A percentile compares a stretch with the other conserved stretches of the same genome.
Conservation (phyloP, 2,329 filamentous ascomycete genomes). For the Boeremia lycopersici region DNA sequence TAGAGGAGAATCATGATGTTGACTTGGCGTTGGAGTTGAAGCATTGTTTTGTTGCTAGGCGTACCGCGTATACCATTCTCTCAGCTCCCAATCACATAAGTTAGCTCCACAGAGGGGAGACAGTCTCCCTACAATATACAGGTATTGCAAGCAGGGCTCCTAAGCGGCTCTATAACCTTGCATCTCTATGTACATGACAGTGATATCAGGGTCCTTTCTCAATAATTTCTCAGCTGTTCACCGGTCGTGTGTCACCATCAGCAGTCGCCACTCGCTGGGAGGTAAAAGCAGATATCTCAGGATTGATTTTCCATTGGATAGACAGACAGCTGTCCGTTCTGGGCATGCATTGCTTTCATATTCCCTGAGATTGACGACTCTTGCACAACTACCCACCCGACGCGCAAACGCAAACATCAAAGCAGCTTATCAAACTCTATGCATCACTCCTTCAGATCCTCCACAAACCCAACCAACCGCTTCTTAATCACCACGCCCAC, state of each 20-base stretch:
- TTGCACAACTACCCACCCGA: too few species aligned
- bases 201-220: slow-evolving; percentile 10
- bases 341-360: too few species aligned
- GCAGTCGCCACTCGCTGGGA: not conserved
- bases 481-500: slow-evolving; percentile 65
- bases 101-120: not conserved
- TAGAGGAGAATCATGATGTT: slow-evolving; percentile 3
- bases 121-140: slow-evolving; percentile 3
- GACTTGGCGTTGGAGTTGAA: not conserved
- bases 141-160: not conserved
- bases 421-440: too few species aligned
- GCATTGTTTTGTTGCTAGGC: not conserved
- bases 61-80: slow-evolving; percentile 16
- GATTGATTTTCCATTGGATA: too few species aligned
- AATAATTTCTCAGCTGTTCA: slow-evolving; percentile 21
- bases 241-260: slow-evolving; percentile 22
- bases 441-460: slow-evolving; percentile 40
- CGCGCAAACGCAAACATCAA: too few species aligned
- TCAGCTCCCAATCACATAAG: not conserved
- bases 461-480: slow-evolving; percentile 60
- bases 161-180: not conserved
- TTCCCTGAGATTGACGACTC: too few species aligned
- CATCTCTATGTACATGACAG: slow-evolving; percentile 1
- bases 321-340: too few species aligned
- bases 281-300: not conserved